Evolutionary conservation across 352 stramenopile species (phyloP), one percentile per base, ranked within the genome.

Genomic region (Phytophthora colocasiae): DNA sequence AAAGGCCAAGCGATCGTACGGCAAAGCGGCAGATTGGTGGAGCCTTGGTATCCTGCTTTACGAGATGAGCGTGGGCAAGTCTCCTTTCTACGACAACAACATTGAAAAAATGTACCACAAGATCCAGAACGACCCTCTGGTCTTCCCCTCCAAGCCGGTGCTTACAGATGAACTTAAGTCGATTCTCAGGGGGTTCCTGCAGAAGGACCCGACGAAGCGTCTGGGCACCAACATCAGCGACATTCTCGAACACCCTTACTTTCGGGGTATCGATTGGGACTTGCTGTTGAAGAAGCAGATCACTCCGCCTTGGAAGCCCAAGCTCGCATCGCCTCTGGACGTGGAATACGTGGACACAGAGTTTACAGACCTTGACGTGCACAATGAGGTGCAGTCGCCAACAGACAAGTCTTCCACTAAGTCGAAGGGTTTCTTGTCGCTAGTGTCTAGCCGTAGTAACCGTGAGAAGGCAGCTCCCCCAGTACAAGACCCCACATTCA

Each of bases 21-120:
- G 89, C 40, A 95, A 95, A 61, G 89, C 89, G 6, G 89, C 89
- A 6, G 89, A 96, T 52, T 96, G 89, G 89, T 96, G 89, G 89
- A 96, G 89, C 66, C 58, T 96, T 12, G 93, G 93, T 17, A 97
- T 98, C 48, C 58, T 98, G 47, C 59, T 97, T 12, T 97, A 97
- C 77, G 92, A 98, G 50, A 98, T 98, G 93, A 94, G 91, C 59
- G 86, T 96, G 22, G 93, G 93, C 58, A 94, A 95, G 58, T 97
- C 93, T 52, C 92, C 92, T 9, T 98, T 98, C 62, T 97, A 97
- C 73, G 88, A 96, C 76, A 89, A 85, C 71, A 98, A 98, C 77
- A 94, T 96, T 80, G 89, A 97, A 76, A 95, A 95, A 54, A 97
- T 98, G 87, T 98, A 98, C 80, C 76, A 95, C 47, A 93, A 96